Conservation (phyloP, 1,139 yeast genomes). For the Pichia sp. region DNA sequence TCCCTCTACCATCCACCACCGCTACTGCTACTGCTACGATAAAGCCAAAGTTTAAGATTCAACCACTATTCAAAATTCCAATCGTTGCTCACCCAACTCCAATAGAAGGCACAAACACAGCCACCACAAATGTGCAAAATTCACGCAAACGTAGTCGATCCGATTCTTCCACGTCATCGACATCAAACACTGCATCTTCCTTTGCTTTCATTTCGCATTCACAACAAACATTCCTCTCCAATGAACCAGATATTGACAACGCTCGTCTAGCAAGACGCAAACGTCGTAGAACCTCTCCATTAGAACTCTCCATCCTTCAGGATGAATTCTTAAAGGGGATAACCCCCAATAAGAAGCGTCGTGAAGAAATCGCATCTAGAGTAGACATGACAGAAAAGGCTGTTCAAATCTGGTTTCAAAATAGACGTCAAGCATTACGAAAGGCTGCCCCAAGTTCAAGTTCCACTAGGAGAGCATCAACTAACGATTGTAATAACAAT, state of each 20-base stretch:
- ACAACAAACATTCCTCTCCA: constrained; percentile 64
- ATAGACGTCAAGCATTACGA: constrained; percentile 79
- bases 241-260: constrained; percentile 82
- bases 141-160: too few relatives aligned
- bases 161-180: too few relatives aligned
- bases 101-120: too few relatives aligned
- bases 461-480: too few relatives aligned
- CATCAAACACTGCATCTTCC: too few relatives aligned
- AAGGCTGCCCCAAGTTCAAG: constrained; percentile 25
- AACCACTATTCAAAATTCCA: too few relatives aligned
- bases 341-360: constrained; percentile 73
- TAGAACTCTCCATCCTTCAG: constrained; percentile 74
- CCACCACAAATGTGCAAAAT: too few relatives aligned
- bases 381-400: constrained; percentile 96
- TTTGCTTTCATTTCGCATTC: constrained; percentile 92
- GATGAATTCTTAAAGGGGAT: constrained; percentile 67
- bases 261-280: constrained; percentile 88
- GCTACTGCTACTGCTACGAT: too few relatives aligned
- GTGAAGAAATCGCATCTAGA: constrained; percentile 67
- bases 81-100: too few relatives aligned
- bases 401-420: constrained; percentile 97
- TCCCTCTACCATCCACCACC: too few relatives aligned
- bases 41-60: too few relatives aligned
- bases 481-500: too few relatives aligned
- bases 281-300: constrained; percentile 90